Base-by-base conservation (phyloP, 1,139 yeast species). In the Lodderomyces parapsilosis region DNA sequence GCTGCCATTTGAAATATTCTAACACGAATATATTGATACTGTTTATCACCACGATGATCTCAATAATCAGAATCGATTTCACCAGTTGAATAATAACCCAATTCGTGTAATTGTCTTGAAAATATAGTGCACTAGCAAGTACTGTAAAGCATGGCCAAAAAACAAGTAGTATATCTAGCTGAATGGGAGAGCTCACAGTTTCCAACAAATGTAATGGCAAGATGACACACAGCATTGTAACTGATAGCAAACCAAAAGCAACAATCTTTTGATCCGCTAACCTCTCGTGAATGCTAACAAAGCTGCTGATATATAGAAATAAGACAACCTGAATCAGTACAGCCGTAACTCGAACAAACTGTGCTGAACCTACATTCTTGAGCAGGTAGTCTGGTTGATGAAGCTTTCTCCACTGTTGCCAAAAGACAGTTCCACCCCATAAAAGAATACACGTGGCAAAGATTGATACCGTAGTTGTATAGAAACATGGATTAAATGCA, bases 401-500 rank as follows among this genome's bases (percentile, higher is more conserved):
- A 52, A 52, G 13, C 44, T 47, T 6, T 63, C 68, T 44, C 58
- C 49, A 39, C 43, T 48, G 35, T 36, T 49, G 39, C 23, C 42
- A 44, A 19, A 25, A 42, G 32, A 10, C 43, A 36, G 40, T 59
- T 36, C 19, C 49, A 41, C 30, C 78, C 31, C 27, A 43, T 6
- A 48, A 4, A 2, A 45, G 39, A 28, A 32, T 36, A n/a, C 23
- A n/a, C 7, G 30, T 10, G 7, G 43, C 41, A 32, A 50, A 42
- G 9, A 45, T 14, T 4, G 41, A 23, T 9, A 46, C 30, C 24
- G 36, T 24, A 20, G 42, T 38, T 5, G 48, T 44, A 28, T 79
- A 46, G 49, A 81, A 76, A 50, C 86, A 80, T 2, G 85, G 85
- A 44, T 76, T 79, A 50, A 82, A 60, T 0, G 84, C 81, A 54